Evolutionary conservation across 192 early-diverging fungal species (phyloP).

Genomic region (Podila horticola): DNA sequence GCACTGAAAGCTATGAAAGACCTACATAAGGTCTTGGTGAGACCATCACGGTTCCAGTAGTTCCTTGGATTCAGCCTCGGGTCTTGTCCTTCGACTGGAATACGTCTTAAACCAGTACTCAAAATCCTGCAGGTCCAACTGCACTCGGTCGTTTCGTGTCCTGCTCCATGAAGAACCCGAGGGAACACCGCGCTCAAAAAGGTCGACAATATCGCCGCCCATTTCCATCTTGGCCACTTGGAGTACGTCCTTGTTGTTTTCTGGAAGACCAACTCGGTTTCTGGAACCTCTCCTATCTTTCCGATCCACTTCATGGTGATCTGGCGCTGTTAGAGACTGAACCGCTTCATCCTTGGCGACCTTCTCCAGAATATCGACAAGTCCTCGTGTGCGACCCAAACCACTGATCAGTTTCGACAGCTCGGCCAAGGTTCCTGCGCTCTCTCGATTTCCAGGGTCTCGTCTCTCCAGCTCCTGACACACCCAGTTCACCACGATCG

Average conservation of each 20-base stretch:
- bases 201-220: constrained; percentile 42
- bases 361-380: constrained; percentile 36
- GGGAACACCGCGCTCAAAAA: constrained; percentile 3
- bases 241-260: not conserved
- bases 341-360: not conserved
- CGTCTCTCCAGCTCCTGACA: constrained; percentile 19
- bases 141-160: not conserved
- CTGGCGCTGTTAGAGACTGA: not conserved
- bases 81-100: not conserved
- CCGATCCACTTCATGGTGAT: not conserved
- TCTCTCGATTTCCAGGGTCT: constrained; percentile 1
- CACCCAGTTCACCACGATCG: constrained; percentile 34
- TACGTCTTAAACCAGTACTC: constrained; percentile 40
- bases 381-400: constrained; percentile 26
- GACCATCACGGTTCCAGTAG: no score
- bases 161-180: constrained; percentile 26
- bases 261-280: not conserved
- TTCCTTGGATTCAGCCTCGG: no score
- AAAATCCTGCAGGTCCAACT: constrained; percentile 35
- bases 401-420: constrained; percentile 21
- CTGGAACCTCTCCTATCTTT: not conserved
- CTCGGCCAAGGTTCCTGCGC: constrained; percentile 1
- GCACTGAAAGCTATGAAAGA: no score
- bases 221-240: constrained; percentile 21
- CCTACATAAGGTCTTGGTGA: no score